phyloP scores from a whole-genome alignment of 129 eudicot genomes.

The Centrapalus pauciflorus region DNA sequence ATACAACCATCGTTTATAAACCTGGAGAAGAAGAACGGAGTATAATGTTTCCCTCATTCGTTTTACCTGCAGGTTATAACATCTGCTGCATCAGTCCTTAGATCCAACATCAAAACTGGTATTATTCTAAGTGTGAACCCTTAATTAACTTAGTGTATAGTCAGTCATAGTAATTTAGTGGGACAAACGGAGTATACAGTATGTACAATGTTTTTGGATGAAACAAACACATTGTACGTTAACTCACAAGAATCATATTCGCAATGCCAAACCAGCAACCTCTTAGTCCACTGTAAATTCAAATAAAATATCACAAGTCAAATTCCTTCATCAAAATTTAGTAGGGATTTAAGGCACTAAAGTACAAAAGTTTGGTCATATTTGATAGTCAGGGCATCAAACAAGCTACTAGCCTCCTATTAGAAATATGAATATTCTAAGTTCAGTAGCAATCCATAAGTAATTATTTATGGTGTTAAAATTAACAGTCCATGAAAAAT shows the following conservation, averaged over 20 bases:
- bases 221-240: background rate
- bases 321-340: background rate
- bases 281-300: conserved; percentile 74
- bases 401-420: background rate
- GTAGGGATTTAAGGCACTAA: background rate
- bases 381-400: conserved; percentile 3
- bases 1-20: conserved; percentile 21
- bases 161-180: background rate
- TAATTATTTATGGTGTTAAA: background rate
- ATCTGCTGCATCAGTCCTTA: conserved; percentile 1
- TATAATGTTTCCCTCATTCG: conserved; percentile 88
- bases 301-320: conserved; percentile 34
- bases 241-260: conserved; percentile 97
- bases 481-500: background rate
- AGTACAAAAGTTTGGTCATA: background rate
- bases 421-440: background rate
- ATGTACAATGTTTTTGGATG: background rate
- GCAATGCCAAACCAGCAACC: conserved; percentile 94
- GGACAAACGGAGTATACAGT: background rate
- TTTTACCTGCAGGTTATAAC: conserved; percentile 60
- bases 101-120: background rate
- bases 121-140: background rate
- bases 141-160: background rate
- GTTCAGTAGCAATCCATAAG: background rate
- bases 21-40: conserved; percentile 86